Evolutionary conservation across 2,329 filamentous ascomycete genomes (phyloP), one percentile per base, ranked within the genome.

Genomic region (Helotiales sp.): DNA sequence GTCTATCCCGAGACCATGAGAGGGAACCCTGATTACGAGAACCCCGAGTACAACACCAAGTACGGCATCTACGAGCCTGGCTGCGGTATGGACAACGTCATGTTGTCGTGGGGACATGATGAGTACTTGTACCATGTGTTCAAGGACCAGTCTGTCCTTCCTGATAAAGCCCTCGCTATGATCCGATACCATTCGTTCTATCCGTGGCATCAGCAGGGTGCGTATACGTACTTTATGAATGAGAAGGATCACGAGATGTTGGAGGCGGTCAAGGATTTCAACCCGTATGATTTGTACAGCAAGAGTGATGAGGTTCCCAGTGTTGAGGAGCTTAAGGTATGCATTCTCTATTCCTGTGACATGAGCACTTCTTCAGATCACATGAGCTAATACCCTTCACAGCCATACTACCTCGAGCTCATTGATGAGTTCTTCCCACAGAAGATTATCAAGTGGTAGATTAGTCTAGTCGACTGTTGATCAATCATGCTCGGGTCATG

Each of bases 151-250:
- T 90, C 87, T 58, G 90, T 83, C 0, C 84, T 97, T 50, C 93
- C 93, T 0, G 84, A 86, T 55, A 93, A 97, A 84, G 91, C 91
- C 0, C 85, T 97, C 11, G 93, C 93, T 68, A 97, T 97, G 92
- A 96, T 97, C 78, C 61, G 93, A 64, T 97, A 96, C 81, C 93
- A 97, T 81, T 93, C 89, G 6, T 97, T 97, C 81, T 97, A 97
- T 80, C 90, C 93, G 17, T 97, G 93, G 93, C 93, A 97, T 81
- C 87, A 85, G 69, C 89, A 91, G 78, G 90, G 90, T 63, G 93
- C 92, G 6, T 97, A 97, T 81, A 80, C 80, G 68, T 88, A 93
- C 80, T 86, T 97, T 79, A 97, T 97, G 93, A 86, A 90, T 78
- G 88, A 91, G 68, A 90, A 93, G 77, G 93, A 97, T 74, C 81